Evolutionary conservation across 352 stramenopile species (phyloP), one percentile per base, ranked within the genome.

Genomic region (Globisporangium alternatum): DNA sequence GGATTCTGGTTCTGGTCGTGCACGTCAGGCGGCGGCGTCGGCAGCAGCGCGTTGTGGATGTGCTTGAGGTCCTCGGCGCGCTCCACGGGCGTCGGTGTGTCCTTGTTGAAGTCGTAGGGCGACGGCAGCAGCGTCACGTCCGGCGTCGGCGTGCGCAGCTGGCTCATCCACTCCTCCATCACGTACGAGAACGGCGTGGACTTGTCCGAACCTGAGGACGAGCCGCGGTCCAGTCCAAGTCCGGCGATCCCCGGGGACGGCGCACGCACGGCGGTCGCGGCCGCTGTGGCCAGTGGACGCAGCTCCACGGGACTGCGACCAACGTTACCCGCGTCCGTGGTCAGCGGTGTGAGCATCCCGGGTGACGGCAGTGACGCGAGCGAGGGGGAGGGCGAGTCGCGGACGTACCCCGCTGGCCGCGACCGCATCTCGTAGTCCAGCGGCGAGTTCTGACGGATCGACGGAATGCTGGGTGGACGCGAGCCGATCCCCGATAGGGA

Each of bases 91-190:
- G 85, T 94, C 19, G 85, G 85, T 15, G 72, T 88, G 69, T 82
- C 81, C 64, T 85, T 85, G 57, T 87, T 86, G 65, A 91, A 94
- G 65, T 92, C 85, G 47, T 72, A 94, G 1, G 85, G 85, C 56
- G 85, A 94, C 43, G 85, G 85, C 41, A 92, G 65, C 47, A 91
- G 78, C 67, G 81, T 89, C 54, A 94, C 85, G 33, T 94, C 83
- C 0, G 85, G 85, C 45, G 85, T 94, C 19, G 85, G 85, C 22
- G 85, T 92, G 31, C 81, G 77, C 60, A 90, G 58, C 56, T 92
- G 81, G 51, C 73, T 90, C 79, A 92, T 92, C 83, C 83, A 92
- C 64, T 92, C 83, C 49, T 81, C 83, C 83, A 92, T 92, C 30
- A 92, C 79, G 0, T 66, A 64, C 0, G 81, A 88, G 57, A 92